Base-by-base conservation (phyloP, 192 early-diverging fungal genomes). In the Physocladia obscura region DNA sequence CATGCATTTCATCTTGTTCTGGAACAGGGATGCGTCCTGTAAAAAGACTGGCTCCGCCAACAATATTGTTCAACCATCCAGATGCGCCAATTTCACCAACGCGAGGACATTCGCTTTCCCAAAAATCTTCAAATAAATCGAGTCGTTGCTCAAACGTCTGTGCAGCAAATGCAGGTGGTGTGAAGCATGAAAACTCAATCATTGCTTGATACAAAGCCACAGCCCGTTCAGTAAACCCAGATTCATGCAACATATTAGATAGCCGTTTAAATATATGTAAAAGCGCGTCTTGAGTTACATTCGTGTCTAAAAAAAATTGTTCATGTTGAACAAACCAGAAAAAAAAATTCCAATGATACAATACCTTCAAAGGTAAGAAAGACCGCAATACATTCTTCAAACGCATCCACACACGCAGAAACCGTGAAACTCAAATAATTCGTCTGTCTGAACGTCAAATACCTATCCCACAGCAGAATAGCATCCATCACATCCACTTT, bases 151-250 rank as follows among this genome's bases (percentile, higher is more conserved):
- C 56, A 21, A 51, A 65, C n/a, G 13, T 24, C 38, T 54, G 47
- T 5, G 8, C 24, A 13, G 27, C 48, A 39, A 75, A 79, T 13
- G 74, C 77, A 17, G 77, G 59, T 8, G 82, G 82, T n/a, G 60
- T 68, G 62, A 84, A 84, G 64, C 75, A 75, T 3, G 57, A 52
- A 38, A 84, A 76, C 61, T 84, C 82, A 27, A 84, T 72, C 64
- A 82, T 61, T 3, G 77, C 82, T 57, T 84, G 82, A 47, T 51
- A 84, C 4, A 67, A 47, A 2, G 73, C 77, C 27, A 84, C 56
- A 0, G 82, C 77, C 3, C 76, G 62, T 55, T 84, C 82, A 1
- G 73, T 67, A 54, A 70, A 81, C 24, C 79, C 81, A 32, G 71
- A n/a, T 29, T 69, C 57, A 6, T 6, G 17, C 30, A 81, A 44